A percentile compares a stretch with the other conserved stretches of the same genome.
phyloP scores from a whole-genome alignment of 2,329 filamentous ascomycete genomes.

The Parafenestella ontariensis region DNA sequence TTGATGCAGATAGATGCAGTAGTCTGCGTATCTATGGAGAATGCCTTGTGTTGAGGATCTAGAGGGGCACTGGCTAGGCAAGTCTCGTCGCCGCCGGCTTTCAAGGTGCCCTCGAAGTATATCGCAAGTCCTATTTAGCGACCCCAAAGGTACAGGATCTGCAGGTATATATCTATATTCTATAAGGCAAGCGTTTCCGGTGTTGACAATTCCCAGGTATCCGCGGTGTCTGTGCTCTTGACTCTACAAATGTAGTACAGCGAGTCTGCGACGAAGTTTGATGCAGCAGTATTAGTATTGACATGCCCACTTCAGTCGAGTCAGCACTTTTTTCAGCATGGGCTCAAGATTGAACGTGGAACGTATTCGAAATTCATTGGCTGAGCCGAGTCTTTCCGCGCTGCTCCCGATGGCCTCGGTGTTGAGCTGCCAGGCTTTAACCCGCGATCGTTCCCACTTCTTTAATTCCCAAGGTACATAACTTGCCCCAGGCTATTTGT shows the following conservation, averaged over 20 bases:
- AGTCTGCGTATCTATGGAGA: neutral
- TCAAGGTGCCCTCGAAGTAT: neutral
- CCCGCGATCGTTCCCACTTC: neutral
- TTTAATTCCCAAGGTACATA: neutral
- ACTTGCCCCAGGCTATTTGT: neutral
- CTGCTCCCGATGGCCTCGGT: conserved; percentile 3
- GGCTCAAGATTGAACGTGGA: neutral
- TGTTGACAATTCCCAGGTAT: neutral
- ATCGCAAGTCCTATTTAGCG: neutral
- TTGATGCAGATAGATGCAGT: neutral
- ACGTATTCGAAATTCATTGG: neutral
- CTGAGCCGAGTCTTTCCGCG: conserved; percentile 2
- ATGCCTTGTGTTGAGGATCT: neutral
- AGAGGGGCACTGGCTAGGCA: neutral
- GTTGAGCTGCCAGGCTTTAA: neutral
- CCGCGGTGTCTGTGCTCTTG: too few relatives aligned
- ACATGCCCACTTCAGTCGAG: neutral
- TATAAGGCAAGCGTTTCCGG: neutral
- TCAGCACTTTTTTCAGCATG: neutral
- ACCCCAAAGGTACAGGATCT: neutral
- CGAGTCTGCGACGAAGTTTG: neutral
- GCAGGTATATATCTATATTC: neutral
- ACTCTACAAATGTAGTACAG: neutral
- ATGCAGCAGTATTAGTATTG: neutral
- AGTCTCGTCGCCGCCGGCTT: neutral